Conservation (phyloP, 768 basidiomycete species). For the Suillus clintonianus region DNA sequence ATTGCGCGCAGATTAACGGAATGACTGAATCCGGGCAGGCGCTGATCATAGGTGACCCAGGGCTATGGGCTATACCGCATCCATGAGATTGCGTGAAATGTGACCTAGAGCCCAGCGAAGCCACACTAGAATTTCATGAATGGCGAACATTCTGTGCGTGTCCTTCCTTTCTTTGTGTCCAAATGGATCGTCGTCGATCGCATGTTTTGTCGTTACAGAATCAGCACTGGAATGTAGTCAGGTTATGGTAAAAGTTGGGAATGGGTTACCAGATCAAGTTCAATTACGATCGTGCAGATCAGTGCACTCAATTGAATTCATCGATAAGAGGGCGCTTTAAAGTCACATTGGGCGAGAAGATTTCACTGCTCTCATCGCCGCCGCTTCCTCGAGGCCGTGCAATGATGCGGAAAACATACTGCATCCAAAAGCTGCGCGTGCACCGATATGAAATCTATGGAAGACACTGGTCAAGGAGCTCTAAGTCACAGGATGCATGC, state of each 20-base stretch:
- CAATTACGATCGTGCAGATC: not conserved
- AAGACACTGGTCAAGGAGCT: not conserved
- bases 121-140: not conserved
- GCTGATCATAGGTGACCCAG: not conserved
- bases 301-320: not conserved
- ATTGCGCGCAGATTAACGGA: not conserved
- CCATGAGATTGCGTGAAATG: not conserved
- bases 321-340: not conserved
- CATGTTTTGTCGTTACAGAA: not conserved
- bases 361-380: not conserved
- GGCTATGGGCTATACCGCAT: not conserved
- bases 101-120: not conserved
- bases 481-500: not conserved
- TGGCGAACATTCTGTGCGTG: not conserved
- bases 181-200: not conserved
- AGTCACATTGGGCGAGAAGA: not conserved
- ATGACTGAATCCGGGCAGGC: not conserved
- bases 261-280: not conserved
- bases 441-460: not conserved
- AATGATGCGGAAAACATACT: not conserved
- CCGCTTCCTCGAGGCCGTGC: not conserved
- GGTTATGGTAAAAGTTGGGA: not conserved
- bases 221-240: not conserved
- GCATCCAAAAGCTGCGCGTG: not conserved
- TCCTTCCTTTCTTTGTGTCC: not conserved